Percentiles rank a stretch among this genome's conserved stretches.
Evolutionary conservation across 1,284 basidiomycete genomes (phyloP).

Genomic region (Trichosporon asahii): DNA sequence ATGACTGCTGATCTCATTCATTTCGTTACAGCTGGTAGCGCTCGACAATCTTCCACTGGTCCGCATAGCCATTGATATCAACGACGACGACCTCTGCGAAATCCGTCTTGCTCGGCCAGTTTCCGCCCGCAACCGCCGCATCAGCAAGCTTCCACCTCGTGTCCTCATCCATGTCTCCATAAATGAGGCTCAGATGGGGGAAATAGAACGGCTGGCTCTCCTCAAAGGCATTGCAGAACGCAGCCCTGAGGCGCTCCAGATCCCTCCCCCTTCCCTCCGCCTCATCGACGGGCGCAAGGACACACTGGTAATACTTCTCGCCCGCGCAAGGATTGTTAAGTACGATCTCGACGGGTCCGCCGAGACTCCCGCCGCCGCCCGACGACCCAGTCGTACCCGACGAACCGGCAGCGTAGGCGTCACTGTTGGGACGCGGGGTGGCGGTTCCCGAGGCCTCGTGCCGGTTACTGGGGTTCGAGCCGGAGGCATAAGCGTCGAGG

Average conservation of each 20-base stretch:
- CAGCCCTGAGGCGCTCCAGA: conserved; percentile 26
- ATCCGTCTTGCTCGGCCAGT: conserved; percentile 7
- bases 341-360: background rate
- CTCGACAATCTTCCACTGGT: conserved; percentile 26
- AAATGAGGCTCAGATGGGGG: conserved; percentile 41
- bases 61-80: conserved; percentile 18
- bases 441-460: background rate
- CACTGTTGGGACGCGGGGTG: background rate
- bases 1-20: too few species aligned
- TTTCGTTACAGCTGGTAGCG: background rate
- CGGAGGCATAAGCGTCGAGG: background rate
- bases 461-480: background rate
- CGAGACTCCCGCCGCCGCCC: background rate
- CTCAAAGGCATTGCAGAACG: background rate
- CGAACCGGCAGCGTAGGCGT: background rate
- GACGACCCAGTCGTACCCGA: background rate
- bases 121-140: conserved; percentile 10
- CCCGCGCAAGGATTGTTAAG: conserved; percentile 23
- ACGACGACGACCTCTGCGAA: conserved; percentile 22
- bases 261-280: background rate
- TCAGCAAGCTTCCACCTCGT: conserved; percentile 29
- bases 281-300: conserved; percentile 34
- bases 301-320: conserved; percentile 39
- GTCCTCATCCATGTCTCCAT: conserved; percentile 30
- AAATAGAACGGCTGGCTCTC: conserved; percentile 29